Base-by-base conservation (phyloP, 306 rosid species). In the Macrotyloma uniflorum region DNA sequence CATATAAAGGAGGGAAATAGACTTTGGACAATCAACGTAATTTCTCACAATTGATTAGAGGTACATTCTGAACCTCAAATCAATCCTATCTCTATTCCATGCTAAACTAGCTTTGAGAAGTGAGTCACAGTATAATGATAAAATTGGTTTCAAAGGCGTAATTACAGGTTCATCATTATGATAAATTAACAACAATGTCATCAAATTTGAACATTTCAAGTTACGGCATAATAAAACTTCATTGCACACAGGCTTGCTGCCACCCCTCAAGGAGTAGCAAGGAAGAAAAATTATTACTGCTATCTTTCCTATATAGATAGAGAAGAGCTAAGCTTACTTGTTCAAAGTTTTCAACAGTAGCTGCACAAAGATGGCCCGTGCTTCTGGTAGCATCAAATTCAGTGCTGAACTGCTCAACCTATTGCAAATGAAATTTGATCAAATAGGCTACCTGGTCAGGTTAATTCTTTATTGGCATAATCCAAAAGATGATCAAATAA, bases 311-410 rank as follows among this genome's bases (percentile, higher is more conserved):
- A 30, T 4, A 65, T 62, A 64, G 58, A 47, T 49, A 61, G 32
- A 47, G 58, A 75, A 50, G 62, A 77, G 76, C 33, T 51, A 55
- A 67, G 77, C 87, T 88, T 86, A 86, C 98, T 51, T 84, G 96
- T 82, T 92, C 96, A 78, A 93, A 95, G 88, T 91, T 89, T 76
- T 81, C 88, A 74, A 85, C 79, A 23, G 91, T 89, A 50, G 98
- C 91, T 42, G 91, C 86, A 82, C 98, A 95, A 67, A 92, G 98
- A 72, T 88, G 87, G 70, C 98, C 96, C 1, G 90, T 89, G 90
- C 98, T 95, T 89, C 98, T 89, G 67, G 75, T 82, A 73, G 98
- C 97, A 86, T 95, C 93, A 83, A 88, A 91, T 81, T 85, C 91
- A 55, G 74, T 81, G 70, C 81, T 74, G 68, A 80, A 87, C 85